Conservation (phyloP, 176 grass and related monocot species). For the Hyparrhenia diplandra region DNA sequence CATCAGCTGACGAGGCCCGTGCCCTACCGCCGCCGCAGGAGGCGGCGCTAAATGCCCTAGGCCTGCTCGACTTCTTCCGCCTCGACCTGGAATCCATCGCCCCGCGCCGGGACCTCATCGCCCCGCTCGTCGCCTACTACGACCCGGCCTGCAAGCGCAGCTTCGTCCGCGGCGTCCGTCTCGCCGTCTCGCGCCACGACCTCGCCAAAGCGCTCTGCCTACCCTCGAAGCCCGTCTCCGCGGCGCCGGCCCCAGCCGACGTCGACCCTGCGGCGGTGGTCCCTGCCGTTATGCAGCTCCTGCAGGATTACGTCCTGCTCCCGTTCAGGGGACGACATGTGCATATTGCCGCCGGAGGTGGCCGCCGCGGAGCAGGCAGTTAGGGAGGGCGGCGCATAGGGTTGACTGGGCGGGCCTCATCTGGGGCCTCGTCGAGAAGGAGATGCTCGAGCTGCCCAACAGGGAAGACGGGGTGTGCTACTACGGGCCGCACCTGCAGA, state of each 20-base stretch:
- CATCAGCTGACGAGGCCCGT: not conserved
- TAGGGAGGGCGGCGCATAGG: slow-evolving; percentile 54
- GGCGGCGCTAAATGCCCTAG: slow-evolving; percentile 49
- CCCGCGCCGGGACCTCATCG: slow-evolving; percentile 58
- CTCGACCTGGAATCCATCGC: slow-evolving; percentile 31
- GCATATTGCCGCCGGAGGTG: slow-evolving; percentile 65
- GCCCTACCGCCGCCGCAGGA: slow-evolving; percentile 42
- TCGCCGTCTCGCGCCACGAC: slow-evolving; percentile 51
- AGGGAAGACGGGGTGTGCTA: slow-evolving; percentile 51
- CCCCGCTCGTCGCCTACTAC: slow-evolving; percentile 61
- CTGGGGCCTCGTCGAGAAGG: slow-evolving; percentile 85
- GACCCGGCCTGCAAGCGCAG: slow-evolving; percentile 52
- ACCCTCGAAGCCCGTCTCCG: slow-evolving; percentile 40
- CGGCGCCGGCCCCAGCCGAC: slow-evolving; percentile 7
- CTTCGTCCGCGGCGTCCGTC: slow-evolving; percentile 49
- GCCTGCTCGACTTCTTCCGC: slow-evolving; percentile 63
- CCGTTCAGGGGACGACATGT: slow-evolving; percentile 63
- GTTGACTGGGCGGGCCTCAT: slow-evolving; percentile 78
- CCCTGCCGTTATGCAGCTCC: slow-evolving; percentile 44
- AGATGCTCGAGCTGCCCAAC: slow-evolving; percentile 56
- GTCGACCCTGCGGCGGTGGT: slow-evolving; percentile 34
- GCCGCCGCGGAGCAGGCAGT: slow-evolving; percentile 49
- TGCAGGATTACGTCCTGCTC: slow-evolving; percentile 60
- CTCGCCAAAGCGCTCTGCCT: slow-evolving; percentile 56
- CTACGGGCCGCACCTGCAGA: slow-evolving; percentile 68